Evolutionary conservation across 208 protist species (phyloP).

Genomic region (Blastocrithidia nonstop): DNA sequence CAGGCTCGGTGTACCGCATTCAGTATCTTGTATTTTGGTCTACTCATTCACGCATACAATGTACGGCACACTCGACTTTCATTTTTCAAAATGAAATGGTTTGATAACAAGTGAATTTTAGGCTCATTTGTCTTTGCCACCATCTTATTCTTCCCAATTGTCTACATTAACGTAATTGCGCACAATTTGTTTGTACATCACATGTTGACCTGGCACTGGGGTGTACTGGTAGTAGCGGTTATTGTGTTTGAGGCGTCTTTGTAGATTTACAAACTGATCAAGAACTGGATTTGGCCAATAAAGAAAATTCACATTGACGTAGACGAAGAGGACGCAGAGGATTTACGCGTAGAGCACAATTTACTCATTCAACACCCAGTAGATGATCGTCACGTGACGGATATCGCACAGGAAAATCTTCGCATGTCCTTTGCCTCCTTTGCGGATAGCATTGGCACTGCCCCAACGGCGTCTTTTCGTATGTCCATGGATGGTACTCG

Average conservation of each 20-base stretch:
- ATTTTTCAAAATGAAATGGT: constrained; percentile 70
- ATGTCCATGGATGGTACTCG: constrained; percentile 2
- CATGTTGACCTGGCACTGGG: constrained; percentile 81
- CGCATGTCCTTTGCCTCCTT: constrained; percentile 71
- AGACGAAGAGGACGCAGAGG: constrained; percentile 22
- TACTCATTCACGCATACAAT: constrained; percentile 85
- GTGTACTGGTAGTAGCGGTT: constrained; percentile 27
- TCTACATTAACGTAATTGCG: constrained; percentile 60
- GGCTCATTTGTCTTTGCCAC: constrained; percentile 30
- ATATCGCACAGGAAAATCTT: constrained; percentile 67
- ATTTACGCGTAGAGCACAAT: constrained; percentile 48
- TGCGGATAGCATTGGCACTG: constrained; percentile 40
- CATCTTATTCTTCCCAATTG: constrained; percentile 52
- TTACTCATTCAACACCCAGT: constrained; percentile 26
- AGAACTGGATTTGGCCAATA: constrained; percentile 71
- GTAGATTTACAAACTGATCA: constrained; percentile 75
- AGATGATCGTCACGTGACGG: constrained; percentile 34
- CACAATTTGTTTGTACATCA: constrained; percentile 57
- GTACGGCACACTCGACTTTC: constrained; percentile 62
- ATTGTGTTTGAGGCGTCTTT: constrained; percentile 34
- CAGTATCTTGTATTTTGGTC: constrained; percentile 66
- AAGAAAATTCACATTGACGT: constrained; percentile 12
- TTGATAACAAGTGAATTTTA: constrained; percentile 77
- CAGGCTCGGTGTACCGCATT: constrained; percentile 67
- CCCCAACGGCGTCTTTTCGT: constrained; percentile 31